Percentiles rank a stretch among this genome's conserved stretches.
These are phyloP conservation scores for Candida smagusa DNA, from an alignment of 1,139 yeast genomes.

Conservation along the genomic window DNA sequence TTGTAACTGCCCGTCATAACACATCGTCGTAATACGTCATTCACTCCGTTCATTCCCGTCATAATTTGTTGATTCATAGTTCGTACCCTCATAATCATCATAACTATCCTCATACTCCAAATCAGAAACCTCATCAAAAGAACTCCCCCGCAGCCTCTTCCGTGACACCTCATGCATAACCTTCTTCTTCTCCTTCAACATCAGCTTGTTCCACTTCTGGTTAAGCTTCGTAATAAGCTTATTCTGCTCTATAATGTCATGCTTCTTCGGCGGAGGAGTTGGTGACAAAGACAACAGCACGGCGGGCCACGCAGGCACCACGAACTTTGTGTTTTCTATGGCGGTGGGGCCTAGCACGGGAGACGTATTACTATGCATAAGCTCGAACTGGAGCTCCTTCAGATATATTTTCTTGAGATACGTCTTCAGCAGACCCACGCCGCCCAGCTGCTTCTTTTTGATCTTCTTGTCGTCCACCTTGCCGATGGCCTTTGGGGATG, in stretches of 20 bases:
- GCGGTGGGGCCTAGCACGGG: constrained; percentile 10
- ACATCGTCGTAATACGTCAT: too few species aligned
- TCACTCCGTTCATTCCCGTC: too few species aligned
- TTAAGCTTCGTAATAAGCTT: constrained; percentile 34
- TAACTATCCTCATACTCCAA: constrained; percentile 17
- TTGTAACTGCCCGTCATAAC: too few species aligned
- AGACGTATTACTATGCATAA: constrained; percentile 15
- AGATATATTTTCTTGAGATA: constrained; percentile 33
- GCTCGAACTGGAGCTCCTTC: constrained; percentile 39
- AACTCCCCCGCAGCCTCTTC: constrained; percentile 21
- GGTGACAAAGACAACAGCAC: background rate
- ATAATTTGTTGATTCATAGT: too few species aligned
- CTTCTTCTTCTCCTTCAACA: constrained; percentile 7
- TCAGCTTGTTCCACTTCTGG: constrained; percentile 35
- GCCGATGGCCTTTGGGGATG: background rate
- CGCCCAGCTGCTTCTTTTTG: background rate
- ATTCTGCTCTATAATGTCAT: constrained; percentile 25
- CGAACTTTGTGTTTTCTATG: constrained; percentile 2
- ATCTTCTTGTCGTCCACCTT: background rate
- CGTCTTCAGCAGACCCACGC: constrained; percentile 16
- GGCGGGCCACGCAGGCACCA: background rate
- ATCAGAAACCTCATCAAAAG: constrained; percentile 19
- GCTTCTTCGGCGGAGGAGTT: constrained; percentile 1
- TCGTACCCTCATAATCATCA: constrained; percentile 17
- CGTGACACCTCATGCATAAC: background rate